Base-by-base conservation (phyloP, 2,329 filamentous ascomycete genomes). In the Fusarium paranaense region DNA sequence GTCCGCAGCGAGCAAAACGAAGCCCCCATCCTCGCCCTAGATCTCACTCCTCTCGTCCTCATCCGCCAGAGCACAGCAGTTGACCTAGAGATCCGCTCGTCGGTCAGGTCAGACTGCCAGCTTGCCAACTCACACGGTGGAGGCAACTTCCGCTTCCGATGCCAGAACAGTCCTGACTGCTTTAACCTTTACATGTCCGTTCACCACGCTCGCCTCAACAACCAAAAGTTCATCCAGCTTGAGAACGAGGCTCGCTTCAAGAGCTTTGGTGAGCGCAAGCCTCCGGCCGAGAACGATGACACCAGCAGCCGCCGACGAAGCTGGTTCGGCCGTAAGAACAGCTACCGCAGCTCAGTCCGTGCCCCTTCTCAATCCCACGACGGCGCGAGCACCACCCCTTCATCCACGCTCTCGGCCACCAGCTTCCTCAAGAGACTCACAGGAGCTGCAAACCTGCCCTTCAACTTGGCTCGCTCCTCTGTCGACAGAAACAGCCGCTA, bases 81-180 rank as follows among this genome's bases (percentile, higher is more conserved):
- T 35, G 97, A 99, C 81, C 94, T 99, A 63, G 97, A 97, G 74
- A 94, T 99, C 73, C 93, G 95, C 59, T 98, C 96, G 8, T 94
- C 94, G 2, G 93, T 95, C 30, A 93, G 93, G 50, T 82, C 87
- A 25, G 87, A 93, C 71, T 95, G 93, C 6, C 90, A 90, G 76
- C 88, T 98, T 66, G 89, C 87, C 68, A 89, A 85, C 84, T 79
- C 78, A 16, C 89, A 92, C 60, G 92, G 91, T 16, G 88, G 88
- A 35, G 87, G 85, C 77, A 97, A 97, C 80, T 94, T 98, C 84
- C 96, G 97, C 87, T 97, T 98, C 88, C 93, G 97, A 47, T 94
- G 94, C 57, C 87, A 92, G 47, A 94, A 90, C 56, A 88, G 91
- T 3, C 88, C 91, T 50, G 96, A 98, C 71, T 97, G 95, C 79